Evolutionary conservation across 257 asterid species (phyloP).

Genomic region (Avicennia marina): DNA sequence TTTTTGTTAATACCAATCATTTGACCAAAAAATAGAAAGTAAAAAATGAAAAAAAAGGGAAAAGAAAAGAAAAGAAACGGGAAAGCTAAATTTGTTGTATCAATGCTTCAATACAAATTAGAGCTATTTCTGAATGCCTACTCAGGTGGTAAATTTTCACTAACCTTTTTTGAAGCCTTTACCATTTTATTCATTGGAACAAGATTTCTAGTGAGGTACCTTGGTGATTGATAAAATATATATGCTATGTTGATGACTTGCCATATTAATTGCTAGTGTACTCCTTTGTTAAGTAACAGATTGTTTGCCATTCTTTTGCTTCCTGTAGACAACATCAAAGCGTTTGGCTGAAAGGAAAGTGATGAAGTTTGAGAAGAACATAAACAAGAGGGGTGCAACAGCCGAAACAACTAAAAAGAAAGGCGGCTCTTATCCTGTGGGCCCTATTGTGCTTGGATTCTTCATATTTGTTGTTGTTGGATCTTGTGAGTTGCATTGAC

Average conservation of each 20-base stretch:
- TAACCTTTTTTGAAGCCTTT: too few relatives aligned
- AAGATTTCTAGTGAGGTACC: too few relatives aligned
- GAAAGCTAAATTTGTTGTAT: too few relatives aligned
- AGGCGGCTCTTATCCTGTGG: conserved; percentile 55
- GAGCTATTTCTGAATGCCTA: too few relatives aligned
- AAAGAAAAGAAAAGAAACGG: too few relatives aligned
- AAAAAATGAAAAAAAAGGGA: too few relatives aligned
- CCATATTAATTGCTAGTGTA: too few relatives aligned
- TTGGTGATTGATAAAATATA: too few relatives aligned
- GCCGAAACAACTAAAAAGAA: conserved; percentile 53
- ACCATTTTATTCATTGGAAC: too few relatives aligned
- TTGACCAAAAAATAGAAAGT: neutral
- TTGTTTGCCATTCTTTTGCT: neutral
- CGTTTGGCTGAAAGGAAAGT: conserved; percentile 61
- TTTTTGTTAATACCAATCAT: neutral
- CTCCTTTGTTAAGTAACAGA: neutral
- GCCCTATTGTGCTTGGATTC: conserved; percentile 65
- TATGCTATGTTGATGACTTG: too few relatives aligned
- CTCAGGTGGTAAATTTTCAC: too few relatives aligned
- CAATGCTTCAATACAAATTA: too few relatives aligned
- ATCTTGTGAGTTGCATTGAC: conserved; percentile 42
- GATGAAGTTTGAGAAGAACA: conserved; percentile 65
- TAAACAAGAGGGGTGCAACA: conserved; percentile 46
- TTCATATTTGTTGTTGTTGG: conserved; percentile 65
- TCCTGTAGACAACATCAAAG: conserved; percentile 53